Base-by-base conservation (phyloP, 2,329 filamentous ascomycete genomes). In the Didymella segeticola region DNA sequence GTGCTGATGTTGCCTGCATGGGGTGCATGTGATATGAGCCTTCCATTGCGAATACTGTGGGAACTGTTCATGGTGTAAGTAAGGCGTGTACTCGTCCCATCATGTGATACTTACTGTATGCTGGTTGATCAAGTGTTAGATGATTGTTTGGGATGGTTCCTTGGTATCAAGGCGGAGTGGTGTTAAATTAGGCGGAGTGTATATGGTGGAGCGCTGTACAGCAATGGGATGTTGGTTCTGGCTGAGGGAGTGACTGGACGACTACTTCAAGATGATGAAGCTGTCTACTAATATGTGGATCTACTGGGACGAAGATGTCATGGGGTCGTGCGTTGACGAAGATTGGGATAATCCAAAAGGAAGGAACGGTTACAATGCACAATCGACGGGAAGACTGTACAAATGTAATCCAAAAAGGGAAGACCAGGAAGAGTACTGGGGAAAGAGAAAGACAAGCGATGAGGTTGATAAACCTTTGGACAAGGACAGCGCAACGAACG, bases 1-100 rank as follows among this genome's bases (percentile, higher is more conserved):
- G 81, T 62, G 87, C 85, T 78, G 90, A 88, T 82, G 90, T 85
- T 68, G 83, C 75, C 75, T 79, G 76, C 64, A 78, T 61, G 53
- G 77, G 72, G 70, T 78, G 77, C 68, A 80, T 77, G 60, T 77
- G 72, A 68, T 82, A 82, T 83, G 85, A 68, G 77, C 84, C 76
- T 70, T 90, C 88, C 89, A 91, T 91, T 79, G 78, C 57, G 56
- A 53, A 56, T 67, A 59, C 60, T 57, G 51, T 66, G 58, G 60
- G 61, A 60, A 58, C 57, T 62, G 53, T 63, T 29, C 31, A 43
- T 22, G 17, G 25, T 59, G 61, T 56, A 33, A 56, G 47, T 19
- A 20, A 12, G 15, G 25, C 27, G 19, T 20, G 10, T 46, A 22
- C n/a, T 20, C 20, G 30, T 5, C n/a, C n/a, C n/a, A n/a, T n/a